A percentile compares a stretch with the other conserved stretches of the same genome.
Conservation (phyloP, 345 rosid genomes). For the Isatis tinctoria region DNA sequence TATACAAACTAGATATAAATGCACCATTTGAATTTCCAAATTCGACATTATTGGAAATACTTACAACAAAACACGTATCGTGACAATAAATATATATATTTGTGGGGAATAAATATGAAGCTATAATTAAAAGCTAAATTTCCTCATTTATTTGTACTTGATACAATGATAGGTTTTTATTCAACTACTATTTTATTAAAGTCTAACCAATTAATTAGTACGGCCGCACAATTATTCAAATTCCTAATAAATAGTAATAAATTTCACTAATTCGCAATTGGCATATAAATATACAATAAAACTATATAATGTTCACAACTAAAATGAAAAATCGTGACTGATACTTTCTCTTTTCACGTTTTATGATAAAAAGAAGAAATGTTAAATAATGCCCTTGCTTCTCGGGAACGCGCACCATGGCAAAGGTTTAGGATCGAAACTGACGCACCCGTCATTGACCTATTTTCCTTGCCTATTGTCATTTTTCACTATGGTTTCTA, state of each 20-base stretch:
- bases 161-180: conserved; percentile 3
- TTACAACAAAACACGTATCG: conserved; percentile 22
- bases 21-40: not conserved
- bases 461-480: not conserved
- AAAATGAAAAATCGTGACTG: not conserved
- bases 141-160: conserved; percentile 18
- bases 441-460: not conserved
- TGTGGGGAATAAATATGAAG: not conserved
- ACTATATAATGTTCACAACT: not conserved
- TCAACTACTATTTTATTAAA: conserved; percentile 4
- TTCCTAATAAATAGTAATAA: not conserved
- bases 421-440: conserved; percentile 2
- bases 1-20: not conserved
- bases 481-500: not conserved
- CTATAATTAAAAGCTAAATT: conserved; percentile 7
- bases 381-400: not conserved
- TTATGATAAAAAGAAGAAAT: not conserved
- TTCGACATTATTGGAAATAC: not conserved
- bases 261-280: not conserved
- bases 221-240: conserved; percentile 14
- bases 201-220: conserved; percentile 12
- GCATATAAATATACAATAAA: not conserved
- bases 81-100: not conserved
- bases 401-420: conserved; percentile 5
- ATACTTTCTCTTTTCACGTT: not conserved